Percentiles rank a stretch among this genome's conserved stretches.
phyloP scores from a whole-genome alignment of 1,284 basidiomycete genomes.

The Puccinia coronata region DNA sequence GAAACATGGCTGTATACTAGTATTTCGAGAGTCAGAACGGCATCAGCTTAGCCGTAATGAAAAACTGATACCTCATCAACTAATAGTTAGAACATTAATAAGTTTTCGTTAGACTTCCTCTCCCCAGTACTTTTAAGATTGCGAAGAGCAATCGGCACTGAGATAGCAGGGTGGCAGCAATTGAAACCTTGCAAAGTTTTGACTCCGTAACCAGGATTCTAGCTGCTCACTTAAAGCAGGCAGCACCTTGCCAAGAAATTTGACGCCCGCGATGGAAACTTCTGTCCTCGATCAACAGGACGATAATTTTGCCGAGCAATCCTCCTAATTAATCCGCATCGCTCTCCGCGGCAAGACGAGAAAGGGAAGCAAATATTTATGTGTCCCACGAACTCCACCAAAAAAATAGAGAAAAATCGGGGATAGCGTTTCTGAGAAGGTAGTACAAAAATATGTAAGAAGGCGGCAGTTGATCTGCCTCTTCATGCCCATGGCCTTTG shows the following conservation, averaged over 20 bases:
- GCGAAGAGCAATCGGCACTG: neutral
- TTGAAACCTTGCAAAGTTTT: neutral
- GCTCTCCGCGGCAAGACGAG: neutral
- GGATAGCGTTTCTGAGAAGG: neutral
- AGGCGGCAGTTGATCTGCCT: neutral
- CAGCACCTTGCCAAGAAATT: neutral
- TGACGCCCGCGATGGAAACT: neutral
- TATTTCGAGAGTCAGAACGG: neutral
- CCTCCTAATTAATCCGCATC: neutral
- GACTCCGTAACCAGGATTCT: neutral
- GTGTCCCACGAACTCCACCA: neutral
- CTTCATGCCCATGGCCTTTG: neutral
- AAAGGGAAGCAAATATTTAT: too few relatives aligned
- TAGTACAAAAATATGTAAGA: neutral
- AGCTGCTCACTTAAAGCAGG: neutral
- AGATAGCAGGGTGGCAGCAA: neutral
- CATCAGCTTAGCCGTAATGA: neutral
- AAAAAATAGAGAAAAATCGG: neutral
- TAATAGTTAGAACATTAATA: neutral
- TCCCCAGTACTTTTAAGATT: neutral
- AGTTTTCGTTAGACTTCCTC: neutral
- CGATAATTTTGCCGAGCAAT: neutral
- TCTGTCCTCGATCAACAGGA: neutral
- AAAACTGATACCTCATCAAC: neutral
- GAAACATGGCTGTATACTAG: slow-evolving; percentile 24